A percentile compares a stretch with the other conserved stretches of the same genome.
Conservation (phyloP, 2,329 filamentous ascomycete genomes). For the Zymoseptoria tritici region DNA sequence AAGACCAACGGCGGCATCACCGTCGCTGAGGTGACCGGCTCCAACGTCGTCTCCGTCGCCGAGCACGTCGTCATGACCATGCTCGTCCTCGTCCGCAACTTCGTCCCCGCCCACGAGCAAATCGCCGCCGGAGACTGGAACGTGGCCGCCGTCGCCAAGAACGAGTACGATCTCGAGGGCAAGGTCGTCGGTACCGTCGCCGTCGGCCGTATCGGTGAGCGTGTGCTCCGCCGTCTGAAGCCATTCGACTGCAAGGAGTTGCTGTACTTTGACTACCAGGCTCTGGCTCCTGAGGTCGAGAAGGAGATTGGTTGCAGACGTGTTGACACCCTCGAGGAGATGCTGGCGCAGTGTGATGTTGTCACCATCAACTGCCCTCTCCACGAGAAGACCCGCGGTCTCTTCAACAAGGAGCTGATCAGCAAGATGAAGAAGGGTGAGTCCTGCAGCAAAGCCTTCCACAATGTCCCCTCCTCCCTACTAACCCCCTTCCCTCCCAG, state of each 20-base stretch:
- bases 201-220: constrained; percentile 95
- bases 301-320: constrained; percentile 91
- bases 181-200: constrained; percentile 98
- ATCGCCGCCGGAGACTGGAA: constrained; percentile 87
- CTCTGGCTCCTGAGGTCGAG: constrained; percentile 75
- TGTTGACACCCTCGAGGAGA: constrained; percentile 83
- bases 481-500: constrained; percentile 34
- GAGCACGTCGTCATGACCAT: constrained; percentile 99
- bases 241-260: constrained; percentile 99
- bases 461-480: too few species aligned
- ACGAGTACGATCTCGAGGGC: constrained; percentile 93
- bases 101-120: constrained; percentile 93
- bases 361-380: constrained; percentile 99
- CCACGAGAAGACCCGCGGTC: constrained; percentile 91
- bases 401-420: constrained; percentile 99
- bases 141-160: constrained; percentile 92
- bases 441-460: too few species aligned
- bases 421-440: constrained; percentile 98
- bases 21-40: constrained; percentile 94
- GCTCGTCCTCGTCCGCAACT: constrained; percentile 92
- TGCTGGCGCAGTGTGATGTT: constrained; percentile 88
- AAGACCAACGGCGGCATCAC: constrained; percentile 96
- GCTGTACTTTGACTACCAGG: constrained; percentile 99
- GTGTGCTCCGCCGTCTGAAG: constrained; percentile 91
- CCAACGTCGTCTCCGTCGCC: constrained; percentile 96